phyloP scores from a whole-genome alignment of 202 grass and related monocot species.

The Alloteropsis angusta region DNA sequence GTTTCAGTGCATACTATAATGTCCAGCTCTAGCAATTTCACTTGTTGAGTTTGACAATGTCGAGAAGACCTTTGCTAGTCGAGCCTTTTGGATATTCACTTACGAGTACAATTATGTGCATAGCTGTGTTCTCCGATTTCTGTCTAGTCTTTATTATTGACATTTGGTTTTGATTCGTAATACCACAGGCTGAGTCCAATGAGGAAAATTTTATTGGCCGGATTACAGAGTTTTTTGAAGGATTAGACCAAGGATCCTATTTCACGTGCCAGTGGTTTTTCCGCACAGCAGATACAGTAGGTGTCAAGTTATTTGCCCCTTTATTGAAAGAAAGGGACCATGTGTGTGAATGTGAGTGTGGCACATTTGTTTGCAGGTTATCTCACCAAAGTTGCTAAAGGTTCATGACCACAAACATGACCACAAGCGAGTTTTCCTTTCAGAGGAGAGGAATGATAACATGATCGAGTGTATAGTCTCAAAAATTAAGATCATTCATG shows the following conservation, averaged over 20 bases:
- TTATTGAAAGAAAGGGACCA: neutral
- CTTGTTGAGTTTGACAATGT: neutral
- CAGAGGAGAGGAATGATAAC: conserved; percentile 67
- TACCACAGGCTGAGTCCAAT: conserved; percentile 33
- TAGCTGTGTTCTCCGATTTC: neutral
- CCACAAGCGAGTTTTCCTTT: conserved; percentile 55
- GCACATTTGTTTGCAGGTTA: conserved; percentile 4
- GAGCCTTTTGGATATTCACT: neutral
- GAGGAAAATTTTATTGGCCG: conserved; percentile 52
- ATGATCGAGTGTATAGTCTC: conserved; percentile 45
- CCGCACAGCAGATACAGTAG: conserved; percentile 46
- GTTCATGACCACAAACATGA: conserved; percentile 30
- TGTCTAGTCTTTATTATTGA: neutral
- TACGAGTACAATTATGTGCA: neutral
- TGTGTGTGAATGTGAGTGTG: neutral
- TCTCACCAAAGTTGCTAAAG: conserved; percentile 31
- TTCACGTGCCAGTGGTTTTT: conserved; percentile 68
- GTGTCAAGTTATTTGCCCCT: neutral
- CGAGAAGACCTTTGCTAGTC: neutral
- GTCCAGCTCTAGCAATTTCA: neutral
- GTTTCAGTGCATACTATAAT: neutral
- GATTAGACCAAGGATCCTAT: conserved; percentile 21
- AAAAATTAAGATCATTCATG: conserved; percentile 45
- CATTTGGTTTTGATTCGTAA: neutral
- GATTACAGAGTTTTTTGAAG: conserved; percentile 59